Evolutionary conservation across 129 eudicot species (phyloP), one percentile per base, ranked within the genome.

Genomic region (Flaveria robusta): DNA sequence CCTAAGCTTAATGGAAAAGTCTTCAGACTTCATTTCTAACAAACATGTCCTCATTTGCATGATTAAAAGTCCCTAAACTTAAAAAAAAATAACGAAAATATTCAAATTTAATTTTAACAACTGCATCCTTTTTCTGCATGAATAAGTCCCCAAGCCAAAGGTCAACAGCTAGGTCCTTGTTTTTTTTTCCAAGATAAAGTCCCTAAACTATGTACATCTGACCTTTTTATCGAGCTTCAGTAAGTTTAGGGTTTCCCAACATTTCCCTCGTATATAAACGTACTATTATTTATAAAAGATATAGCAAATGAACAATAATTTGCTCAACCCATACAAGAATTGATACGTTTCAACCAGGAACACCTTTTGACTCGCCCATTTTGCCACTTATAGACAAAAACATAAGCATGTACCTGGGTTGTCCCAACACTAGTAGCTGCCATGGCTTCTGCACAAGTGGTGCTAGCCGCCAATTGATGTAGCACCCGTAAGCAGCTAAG

Each of bases 401-500:
- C 9, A 37, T 5, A 77, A 16, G 34, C 18, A 59, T 69, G 68
- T 84, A 94, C 99, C 96, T 94, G 99, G 69, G 97, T 92, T 43
- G 99, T 87, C 74, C 99, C 99, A 12, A 86, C 96, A 83, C 99
- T 94, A 46, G 99, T 94, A 39, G 99, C 99, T 10, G 99, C 99
- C 99, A 94, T 94, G 64, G 99, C 94, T 91, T 94, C 99, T 45
- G 99, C 99, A 80, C 99, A 94, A 2, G 89, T 87, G 19, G 93
- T 91, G 86, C 99, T 94, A 69, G 96, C 99, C 11, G 99, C 99
- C 75, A 94, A 93, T 76, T 94, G 99, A 82, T 94, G 99, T n/a
- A 94, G 76, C 26, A 94, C 96, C 20, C 97, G 93, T 63, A 94
- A 85, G 81, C 99, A 94, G 88, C 99, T 94, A 49, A 94, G 97